Percentiles rank a stretch among this genome's conserved stretches.
These are phyloP conservation scores for Saturnispora silvae DNA, from an alignment of 805 yeast species.

Conservation along the genomic window DNA sequence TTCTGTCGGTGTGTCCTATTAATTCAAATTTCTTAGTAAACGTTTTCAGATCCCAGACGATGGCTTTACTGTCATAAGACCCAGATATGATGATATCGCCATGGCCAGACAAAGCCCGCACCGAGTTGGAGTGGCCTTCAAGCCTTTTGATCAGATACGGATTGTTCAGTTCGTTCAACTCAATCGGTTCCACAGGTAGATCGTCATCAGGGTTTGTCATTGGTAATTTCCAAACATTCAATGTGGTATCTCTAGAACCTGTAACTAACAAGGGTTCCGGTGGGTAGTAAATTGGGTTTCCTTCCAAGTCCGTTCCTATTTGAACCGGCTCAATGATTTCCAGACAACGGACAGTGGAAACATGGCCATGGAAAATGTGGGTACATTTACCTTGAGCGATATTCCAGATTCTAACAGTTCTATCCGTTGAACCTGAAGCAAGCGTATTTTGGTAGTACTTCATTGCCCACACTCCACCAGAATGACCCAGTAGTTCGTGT, in stretches of 20 bases:
- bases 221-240: conserved; percentile 75
- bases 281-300: conserved; percentile 47
- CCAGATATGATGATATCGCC: conserved; percentile 82
- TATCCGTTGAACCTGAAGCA: conserved; percentile 90
- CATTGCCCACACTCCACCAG: conserved; percentile 98
- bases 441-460: conserved; percentile 74
- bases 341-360: conserved; percentile 85
- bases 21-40: conserved; percentile 65
- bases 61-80: conserved; percentile 77
- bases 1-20: conserved; percentile 77
- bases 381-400: conserved; percentile 77
- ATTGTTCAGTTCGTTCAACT: conserved; percentile 32
- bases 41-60: conserved; percentile 84
- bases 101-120: conserved; percentile 77
- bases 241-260: conserved; percentile 73
- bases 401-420: conserved; percentile 92
- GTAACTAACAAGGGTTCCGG: conserved; percentile 64
- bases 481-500: conserved; percentile 70
- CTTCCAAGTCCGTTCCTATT: conserved; percentile 52
- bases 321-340: conserved; percentile 65
- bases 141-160: conserved; percentile 63
- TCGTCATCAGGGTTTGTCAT: conserved; percentile 27
- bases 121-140: conserved; percentile 69
- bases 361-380: conserved; percentile 84
- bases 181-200: conserved; percentile 29